Percentiles rank a stretch among this genome's conserved stretches.
These are phyloP conservation scores for Cercospora beticola DNA, from an alignment of 2,329 filamentous ascomycete genomes.

Conservation along the genomic window DNA sequence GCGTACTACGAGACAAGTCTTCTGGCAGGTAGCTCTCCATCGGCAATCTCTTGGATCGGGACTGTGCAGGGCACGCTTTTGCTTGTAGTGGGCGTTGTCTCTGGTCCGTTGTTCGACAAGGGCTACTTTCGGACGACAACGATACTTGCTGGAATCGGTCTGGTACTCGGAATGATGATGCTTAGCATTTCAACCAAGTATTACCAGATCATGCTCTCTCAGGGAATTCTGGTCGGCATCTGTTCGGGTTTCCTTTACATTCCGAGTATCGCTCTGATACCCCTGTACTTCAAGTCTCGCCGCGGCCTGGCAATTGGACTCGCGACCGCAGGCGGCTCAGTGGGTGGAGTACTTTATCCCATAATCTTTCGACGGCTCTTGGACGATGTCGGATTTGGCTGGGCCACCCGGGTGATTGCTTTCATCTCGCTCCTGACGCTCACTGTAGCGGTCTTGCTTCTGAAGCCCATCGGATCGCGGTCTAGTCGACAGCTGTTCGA, in stretches of 20 bases:
- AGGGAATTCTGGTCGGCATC: slow-evolving; percentile 43
- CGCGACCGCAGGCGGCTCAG: slow-evolving; percentile 56
- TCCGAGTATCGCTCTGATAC: slow-evolving; percentile 60
- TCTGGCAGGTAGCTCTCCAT: slow-evolving; percentile 38
- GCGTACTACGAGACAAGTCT: slow-evolving; percentile 45
- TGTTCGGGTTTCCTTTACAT: slow-evolving; percentile 56
- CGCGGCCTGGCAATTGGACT: slow-evolving; percentile 58
- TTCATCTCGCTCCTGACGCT: slow-evolving; percentile 43
- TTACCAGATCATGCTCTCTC: slow-evolving; percentile 49
- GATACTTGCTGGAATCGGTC: slow-evolving; percentile 54
- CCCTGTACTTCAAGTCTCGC: slow-evolving; percentile 61
- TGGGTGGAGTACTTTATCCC: slow-evolving; percentile 56
- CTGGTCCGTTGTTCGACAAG: slow-evolving; percentile 40
- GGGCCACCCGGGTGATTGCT: slow-evolving; percentile 53
- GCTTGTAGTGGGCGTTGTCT: slow-evolving; percentile 38
- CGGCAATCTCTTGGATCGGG: slow-evolving; percentile 48
- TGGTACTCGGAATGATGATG: slow-evolving; percentile 34
- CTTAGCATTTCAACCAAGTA: slow-evolving; percentile 40
- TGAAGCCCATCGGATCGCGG: slow-evolving; percentile 44
- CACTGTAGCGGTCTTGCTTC: slow-evolving; percentile 28
- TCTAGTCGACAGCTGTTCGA: slow-evolving; percentile 42
- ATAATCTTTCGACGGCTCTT: slow-evolving; percentile 51
- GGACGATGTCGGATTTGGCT: slow-evolving; percentile 51
- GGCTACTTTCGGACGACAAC: slow-evolving; percentile 43
- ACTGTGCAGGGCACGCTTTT: slow-evolving; percentile 46